Evolutionary conservation across 1,139 yeast species (phyloP).

Genomic region (Pichia sp.): DNA sequence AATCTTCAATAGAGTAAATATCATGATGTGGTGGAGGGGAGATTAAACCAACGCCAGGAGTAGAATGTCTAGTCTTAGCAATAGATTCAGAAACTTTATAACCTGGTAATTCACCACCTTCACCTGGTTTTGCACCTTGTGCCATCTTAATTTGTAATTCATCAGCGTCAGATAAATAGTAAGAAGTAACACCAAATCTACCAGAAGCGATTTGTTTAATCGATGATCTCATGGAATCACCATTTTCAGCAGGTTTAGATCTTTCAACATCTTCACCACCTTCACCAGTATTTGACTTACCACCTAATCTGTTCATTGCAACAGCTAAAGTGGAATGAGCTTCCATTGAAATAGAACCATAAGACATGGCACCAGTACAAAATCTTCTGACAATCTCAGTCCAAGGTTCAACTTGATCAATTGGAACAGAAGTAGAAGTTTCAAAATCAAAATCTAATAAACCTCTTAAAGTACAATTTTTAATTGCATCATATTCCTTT

Average conservation of each 20-base stretch:
- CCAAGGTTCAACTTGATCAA: conserved; percentile 99
- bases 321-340: conserved; percentile 96
- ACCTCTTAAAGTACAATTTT: conserved; percentile 90
- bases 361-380: conserved; percentile 98
- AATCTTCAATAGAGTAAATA: conserved; percentile 94
- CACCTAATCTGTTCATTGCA: conserved; percentile 97
- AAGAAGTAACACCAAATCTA: conserved; percentile 95
- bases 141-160: conserved; percentile 98
- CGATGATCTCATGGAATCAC: conserved; percentile 97
- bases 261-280: conserved; percentile 99
- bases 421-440: conserved; percentile 66
- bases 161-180: conserved; percentile 91
- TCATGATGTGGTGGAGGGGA: conserved; percentile 99
- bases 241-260: conserved; percentile 69
- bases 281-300: conserved; percentile 97
- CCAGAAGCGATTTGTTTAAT: conserved; percentile 98
- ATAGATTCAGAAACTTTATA: conserved; percentile 83
- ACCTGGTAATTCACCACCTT: conserved; percentile 98
- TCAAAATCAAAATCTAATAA: conserved; percentile 83
- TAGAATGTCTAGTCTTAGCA: conserved; percentile 94
- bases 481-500: conserved; percentile 87
- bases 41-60: conserved; percentile 93
- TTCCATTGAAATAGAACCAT: conserved; percentile 98
- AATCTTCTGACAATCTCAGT: conserved; percentile 96
- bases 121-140: conserved; percentile 99